Conservation (phyloP, 352 stramenopile genomes). For the Phytopythium oedochilum region DNA sequence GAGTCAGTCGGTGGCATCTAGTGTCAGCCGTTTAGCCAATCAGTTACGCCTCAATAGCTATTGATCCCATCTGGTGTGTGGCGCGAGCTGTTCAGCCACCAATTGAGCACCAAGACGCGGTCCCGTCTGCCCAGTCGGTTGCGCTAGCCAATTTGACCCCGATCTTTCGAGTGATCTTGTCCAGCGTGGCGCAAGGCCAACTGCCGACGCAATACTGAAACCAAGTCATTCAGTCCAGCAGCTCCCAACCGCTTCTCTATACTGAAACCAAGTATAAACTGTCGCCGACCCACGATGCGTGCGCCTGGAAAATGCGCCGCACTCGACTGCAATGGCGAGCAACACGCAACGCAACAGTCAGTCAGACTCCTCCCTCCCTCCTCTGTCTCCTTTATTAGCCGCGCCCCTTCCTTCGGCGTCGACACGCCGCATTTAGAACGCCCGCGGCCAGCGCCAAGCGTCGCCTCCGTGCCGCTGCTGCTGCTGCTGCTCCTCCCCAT, state of each 20-base stretch:
- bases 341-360: not conserved
- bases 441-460: not conserved
- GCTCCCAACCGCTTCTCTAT: not conserved
- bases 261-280: not conserved
- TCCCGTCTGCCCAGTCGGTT: not conserved
- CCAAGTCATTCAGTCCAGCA: not conserved
- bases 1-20: not conserved
- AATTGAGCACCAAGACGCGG: not conserved
- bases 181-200: not conserved
- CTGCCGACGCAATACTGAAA: not conserved
- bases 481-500: not conserved
- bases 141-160: not conserved
- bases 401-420: not conserved
- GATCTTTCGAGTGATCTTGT: not conserved
- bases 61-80: not conserved
- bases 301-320: not conserved
- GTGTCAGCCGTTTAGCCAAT: not conserved
- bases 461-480: not conserved
- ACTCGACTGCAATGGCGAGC: not conserved
- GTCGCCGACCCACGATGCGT: not conserved
- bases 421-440: constrained; percentile 1
- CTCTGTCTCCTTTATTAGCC: not conserved
- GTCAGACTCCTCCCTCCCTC: not conserved
- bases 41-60: not conserved
- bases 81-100: not conserved